Percentiles rank a stretch among this genome's conserved stretches.
These are phyloP conservation scores for Phytophthora brassicae DNA, from an alignment of 352 stramenopile genomes.

Conservation along the genomic window DNA sequence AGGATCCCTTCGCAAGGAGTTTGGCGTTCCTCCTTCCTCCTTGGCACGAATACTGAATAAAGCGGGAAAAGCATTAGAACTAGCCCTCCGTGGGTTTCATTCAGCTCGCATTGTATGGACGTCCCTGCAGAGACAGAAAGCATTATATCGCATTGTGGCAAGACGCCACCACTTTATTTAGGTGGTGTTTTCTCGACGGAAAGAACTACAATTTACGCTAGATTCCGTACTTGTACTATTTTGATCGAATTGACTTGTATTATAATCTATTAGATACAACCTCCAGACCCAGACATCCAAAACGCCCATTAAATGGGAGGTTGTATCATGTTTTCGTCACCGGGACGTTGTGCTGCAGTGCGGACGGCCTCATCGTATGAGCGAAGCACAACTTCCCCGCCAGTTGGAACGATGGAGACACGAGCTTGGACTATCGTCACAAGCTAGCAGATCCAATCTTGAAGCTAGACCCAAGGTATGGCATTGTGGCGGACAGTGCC, in stretches of 20 bases:
- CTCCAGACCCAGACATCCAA: not conserved
- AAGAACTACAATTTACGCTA: not conserved
- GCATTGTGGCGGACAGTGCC: conserved; percentile 4
- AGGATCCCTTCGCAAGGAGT: not conserved
- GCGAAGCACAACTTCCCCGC: not conserved
- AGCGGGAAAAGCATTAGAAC: not conserved
- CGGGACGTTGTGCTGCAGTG: not conserved
- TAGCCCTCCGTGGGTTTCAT: not conserved
- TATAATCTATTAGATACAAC: not conserved
- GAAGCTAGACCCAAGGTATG: not conserved
- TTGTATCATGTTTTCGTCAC: not conserved
- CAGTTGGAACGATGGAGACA: not conserved
- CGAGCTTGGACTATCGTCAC: not conserved
- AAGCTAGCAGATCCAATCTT: not conserved
- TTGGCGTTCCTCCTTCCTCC: not conserved
- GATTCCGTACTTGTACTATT: not conserved
- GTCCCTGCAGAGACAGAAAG: not conserved
- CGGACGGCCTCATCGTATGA: not conserved
- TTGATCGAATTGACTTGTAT: not conserved
- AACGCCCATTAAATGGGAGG: not conserved
- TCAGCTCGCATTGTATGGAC: not conserved
- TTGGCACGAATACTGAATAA: not conserved
- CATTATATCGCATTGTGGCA: not conserved
- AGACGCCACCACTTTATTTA: not conserved
- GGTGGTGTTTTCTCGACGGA: not conserved